Percentiles rank a stretch among this genome's conserved stretches.
Evolutionary conservation across 1,284 basidiomycete species (phyloP).

Genomic region (Cryptococcus floricola): DNA sequence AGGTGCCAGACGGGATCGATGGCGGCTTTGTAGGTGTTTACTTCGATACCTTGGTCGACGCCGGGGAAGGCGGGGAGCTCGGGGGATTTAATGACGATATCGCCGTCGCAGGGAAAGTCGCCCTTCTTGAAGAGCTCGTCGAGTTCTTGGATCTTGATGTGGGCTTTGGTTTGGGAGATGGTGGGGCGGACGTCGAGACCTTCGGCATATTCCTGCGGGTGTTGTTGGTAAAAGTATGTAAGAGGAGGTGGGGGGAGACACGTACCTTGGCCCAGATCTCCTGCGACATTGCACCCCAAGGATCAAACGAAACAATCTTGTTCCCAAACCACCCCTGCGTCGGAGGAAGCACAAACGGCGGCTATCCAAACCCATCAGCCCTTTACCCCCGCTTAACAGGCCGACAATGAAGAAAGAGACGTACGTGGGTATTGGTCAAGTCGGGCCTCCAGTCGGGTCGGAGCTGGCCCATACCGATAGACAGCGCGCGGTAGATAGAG

Average conservation of each 20-base stretch:
- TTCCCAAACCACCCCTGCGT: constrained; percentile 75
- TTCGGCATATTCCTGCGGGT: constrained; percentile 58
- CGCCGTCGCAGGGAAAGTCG: constrained; percentile 73
- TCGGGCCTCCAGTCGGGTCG: constrained; percentile 80
- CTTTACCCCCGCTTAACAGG: no score
- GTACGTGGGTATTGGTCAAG: constrained; percentile 71
- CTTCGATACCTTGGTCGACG: constrained; percentile 76
- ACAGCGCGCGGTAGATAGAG: constrained; percentile 88
- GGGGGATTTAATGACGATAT: constrained; percentile 63
- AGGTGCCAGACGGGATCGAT: constrained; percentile 93
- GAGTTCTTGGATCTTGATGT: constrained; percentile 62
- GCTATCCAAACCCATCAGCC: constrained; percentile 43
- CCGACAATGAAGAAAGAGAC: constrained; percentile 6
- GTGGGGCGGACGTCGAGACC: constrained; percentile 80
- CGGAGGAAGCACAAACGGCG: constrained; percentile 76
- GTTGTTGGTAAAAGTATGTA: neutral
- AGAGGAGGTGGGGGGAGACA: neutral
- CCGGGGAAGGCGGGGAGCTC: constrained; percentile 47
- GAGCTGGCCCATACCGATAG: constrained; percentile 85
- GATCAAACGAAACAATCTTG: constrained; percentile 93
- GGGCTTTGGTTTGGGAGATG: constrained; percentile 78
- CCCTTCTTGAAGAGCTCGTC: constrained; percentile 73
- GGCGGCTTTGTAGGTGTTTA: constrained; percentile 63
- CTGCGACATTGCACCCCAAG: constrained; percentile 87
- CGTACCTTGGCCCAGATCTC: constrained; percentile 61